phyloP scores from a whole-genome alignment of 345 rosid genomes.

The Alliaria petiolata region DNA sequence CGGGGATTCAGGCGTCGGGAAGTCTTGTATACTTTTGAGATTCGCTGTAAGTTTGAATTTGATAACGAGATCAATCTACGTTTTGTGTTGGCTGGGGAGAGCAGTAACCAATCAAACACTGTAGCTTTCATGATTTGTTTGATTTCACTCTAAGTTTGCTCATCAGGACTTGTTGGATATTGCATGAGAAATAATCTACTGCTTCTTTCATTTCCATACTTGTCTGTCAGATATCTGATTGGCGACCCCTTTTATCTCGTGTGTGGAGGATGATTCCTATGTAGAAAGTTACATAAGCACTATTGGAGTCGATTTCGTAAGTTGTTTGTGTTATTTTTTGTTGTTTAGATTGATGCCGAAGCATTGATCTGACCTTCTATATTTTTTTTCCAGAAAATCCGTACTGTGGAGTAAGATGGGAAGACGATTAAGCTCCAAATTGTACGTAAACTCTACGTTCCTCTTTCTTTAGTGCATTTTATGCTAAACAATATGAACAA shows the following conservation, averaged over 20 bases:
- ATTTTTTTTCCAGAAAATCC: slow-evolving; percentile 53
- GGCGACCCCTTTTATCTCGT: not conserved
- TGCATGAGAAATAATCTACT: not conserved
- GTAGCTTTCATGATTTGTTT: not conserved
- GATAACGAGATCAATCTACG: not conserved
- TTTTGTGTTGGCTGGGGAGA: not conserved
- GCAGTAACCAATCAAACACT: not conserved
- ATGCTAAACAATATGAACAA: no score
- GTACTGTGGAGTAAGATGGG: slow-evolving; percentile 90
- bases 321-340: slow-evolving; percentile 13
- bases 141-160: not conserved
- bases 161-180: no score
- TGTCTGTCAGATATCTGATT: not conserved
- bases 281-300: slow-evolving; percentile 80
- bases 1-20: slow-evolving; percentile 63
- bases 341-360: not conserved
- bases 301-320: slow-evolving; percentile 82
- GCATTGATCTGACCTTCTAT: slow-evolving; percentile 4
- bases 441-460: no score
- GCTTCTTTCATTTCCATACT: not conserved
- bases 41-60: slow-evolving; percentile 41
- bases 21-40: slow-evolving; percentile 57
- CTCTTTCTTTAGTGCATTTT: not conserved
- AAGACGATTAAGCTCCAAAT: slow-evolving; percentile 85
- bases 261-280: slow-evolving; percentile 66